Evolutionary conservation across 495 filamentous ascomycete genomes (phyloP), one percentile per base, ranked within the genome.

Genomic region (Penicillium daleae): DNA sequence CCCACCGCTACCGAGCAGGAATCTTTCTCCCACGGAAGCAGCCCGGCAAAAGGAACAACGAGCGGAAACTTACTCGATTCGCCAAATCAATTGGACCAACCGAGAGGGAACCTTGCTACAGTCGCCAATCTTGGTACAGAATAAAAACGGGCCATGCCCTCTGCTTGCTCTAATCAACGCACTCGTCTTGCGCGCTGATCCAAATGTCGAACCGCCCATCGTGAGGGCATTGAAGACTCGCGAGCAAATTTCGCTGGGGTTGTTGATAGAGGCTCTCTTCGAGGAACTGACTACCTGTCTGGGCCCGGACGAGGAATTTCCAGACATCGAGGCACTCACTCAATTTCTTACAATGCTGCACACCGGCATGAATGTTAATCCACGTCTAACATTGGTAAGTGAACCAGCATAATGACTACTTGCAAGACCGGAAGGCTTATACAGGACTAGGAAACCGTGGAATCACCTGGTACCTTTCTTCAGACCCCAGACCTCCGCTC

Each of bases 361-460:
- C 71, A 97, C 93, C 1, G 95, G 95, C 39, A 96, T 99, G 93
- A 98, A 98, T 69, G 95, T 97, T 49, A 98, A 99, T 68, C 95
- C 95, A 39, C 88, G 90, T 19, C 91, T 96, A 59, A 83, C 92
- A 24, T 66, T 86, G 54, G 77, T 79, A 61, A 67, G 77, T 32
- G 15, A 32, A 13, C 73, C 21, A n/a, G 15, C 17, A n/a, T 5
- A 3, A 52, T 29, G 3, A n/a, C 2, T 12, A 52, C 26, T n/a
- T 2, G 13, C 13, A n/a, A 17, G 49, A 22, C 13, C 2, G 22
- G 3, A 29, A 50, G 13, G 29, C 24, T 52, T 31, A 52, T 4
- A 52, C 3, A n/a, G 49, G 21, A 9, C 0, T 58, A 80, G 81
- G 59, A 79, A 73, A 66, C 78, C 61, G 54, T 70, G 24, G 76